A percentile compares a stretch with the other conserved stretches of the same genome.
phyloP scores from a whole-genome alignment of 805 yeast species.

The Saccharomyces eubayanus region DNA sequence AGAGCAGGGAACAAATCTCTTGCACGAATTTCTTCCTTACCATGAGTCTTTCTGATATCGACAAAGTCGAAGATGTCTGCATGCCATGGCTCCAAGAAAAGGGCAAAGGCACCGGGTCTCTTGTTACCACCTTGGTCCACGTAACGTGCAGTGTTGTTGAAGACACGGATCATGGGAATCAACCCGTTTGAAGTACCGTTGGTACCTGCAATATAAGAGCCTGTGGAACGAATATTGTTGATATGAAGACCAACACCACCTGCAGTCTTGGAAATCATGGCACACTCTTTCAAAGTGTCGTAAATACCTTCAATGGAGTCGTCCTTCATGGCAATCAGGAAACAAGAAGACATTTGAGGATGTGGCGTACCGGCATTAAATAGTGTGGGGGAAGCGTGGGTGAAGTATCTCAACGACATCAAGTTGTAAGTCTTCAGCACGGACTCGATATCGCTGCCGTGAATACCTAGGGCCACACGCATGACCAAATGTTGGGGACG shows the following conservation, averaged over 20 bases:
- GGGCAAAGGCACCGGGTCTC: conserved; percentile 94
- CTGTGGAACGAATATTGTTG: conserved; percentile 78
- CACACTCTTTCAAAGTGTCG: conserved; percentile 79
- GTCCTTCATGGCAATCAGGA: conserved; percentile 81
- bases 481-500: conserved; percentile 85
- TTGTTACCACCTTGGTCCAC: conserved; percentile 98
- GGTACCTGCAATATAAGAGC: conserved; percentile 83
- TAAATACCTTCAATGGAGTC: conserved; percentile 95
- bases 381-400: conserved; percentile 92
- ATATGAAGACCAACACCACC: conserved; percentile 94
- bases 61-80: conserved; percentile 80
- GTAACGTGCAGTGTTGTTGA: conserved; percentile 90
- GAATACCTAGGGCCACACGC: conserved; percentile 91
- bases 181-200: conserved; percentile 89
- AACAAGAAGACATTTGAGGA: conserved; percentile 86
- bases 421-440: conserved; percentile 77
- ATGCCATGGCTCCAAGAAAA: conserved; percentile 96
- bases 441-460: conserved; percentile 53
- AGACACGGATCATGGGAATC: conserved; percentile 93
- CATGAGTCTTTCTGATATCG: conserved; percentile 85
- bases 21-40: conserved; percentile 88
- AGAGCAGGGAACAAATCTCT: conserved; percentile 87
- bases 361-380: conserved; percentile 87
- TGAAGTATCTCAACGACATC: conserved; percentile 82
- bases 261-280: conserved; percentile 85